Evolutionary conservation across 2,329 filamentous ascomycete genomes (phyloP).

Genomic region (Ophiobolus disseminans): DNA sequence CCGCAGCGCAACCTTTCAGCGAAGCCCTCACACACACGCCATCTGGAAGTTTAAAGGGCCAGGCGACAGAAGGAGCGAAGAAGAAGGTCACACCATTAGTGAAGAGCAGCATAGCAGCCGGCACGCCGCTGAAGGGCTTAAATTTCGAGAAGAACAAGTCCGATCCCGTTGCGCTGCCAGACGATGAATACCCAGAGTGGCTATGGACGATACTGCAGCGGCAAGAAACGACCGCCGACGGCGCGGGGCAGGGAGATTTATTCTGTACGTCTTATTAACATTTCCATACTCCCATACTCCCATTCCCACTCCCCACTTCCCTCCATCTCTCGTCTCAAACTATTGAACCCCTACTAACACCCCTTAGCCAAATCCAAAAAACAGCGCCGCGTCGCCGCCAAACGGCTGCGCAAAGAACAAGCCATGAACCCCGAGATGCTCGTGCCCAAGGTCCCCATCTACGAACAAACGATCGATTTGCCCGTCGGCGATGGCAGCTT

Average conservation of each 20-base stretch:
- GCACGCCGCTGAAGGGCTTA: conserved; percentile 74
- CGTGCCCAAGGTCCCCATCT: conserved; percentile 70
- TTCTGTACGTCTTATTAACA: conserved; percentile 88
- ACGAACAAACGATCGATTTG: conserved; percentile 80
- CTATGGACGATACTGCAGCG: conserved; percentile 74
- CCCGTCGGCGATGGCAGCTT: conserved; percentile 60
- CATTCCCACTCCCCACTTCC: no score
- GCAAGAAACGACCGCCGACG: conserved; percentile 62
- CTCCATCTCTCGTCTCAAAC: no score
- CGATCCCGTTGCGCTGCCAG: conserved; percentile 76
- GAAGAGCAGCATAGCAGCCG: conserved; percentile 65
- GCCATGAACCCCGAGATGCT: conserved; percentile 71
- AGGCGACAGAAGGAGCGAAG: conserved; percentile 30
- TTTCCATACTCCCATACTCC: no score
- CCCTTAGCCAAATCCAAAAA: conserved; percentile 74
- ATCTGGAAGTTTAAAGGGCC: conserved; percentile 31
- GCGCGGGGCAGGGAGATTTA: conserved; percentile 70
- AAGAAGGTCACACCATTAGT: conserved; percentile 42
- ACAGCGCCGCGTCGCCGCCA: conserved; percentile 74
- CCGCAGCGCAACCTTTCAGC: conserved; percentile 56
- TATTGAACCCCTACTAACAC: background rate
- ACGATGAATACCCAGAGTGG: conserved; percentile 81
- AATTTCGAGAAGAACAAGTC: conserved; percentile 77
- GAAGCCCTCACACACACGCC: conserved; percentile 44
- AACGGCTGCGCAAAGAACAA: conserved; percentile 66